Conservation (phyloP, 371 early-diverging fungal species). For the Mortierella sp. region DNA sequence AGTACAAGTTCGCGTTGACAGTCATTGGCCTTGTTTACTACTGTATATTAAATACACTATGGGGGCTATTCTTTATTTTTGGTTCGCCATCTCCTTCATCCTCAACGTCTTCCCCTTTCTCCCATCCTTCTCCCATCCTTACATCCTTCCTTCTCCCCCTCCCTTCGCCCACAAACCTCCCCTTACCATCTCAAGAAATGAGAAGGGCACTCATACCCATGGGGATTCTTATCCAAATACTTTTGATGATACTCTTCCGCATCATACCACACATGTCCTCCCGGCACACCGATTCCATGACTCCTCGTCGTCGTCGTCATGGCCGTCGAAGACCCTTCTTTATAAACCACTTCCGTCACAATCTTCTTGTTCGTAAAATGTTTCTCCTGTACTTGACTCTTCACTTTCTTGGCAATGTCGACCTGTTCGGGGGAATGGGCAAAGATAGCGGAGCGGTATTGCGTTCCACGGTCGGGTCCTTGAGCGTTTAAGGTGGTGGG, state of each 20-base stretch:
- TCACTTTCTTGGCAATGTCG: conserved; percentile 77
- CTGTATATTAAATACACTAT: no score
- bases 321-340: background rate
- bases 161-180: no score
- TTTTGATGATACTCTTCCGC: conserved; percentile 94
- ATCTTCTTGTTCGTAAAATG: conserved; percentile 73
- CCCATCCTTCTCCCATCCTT: no score
- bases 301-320: no score
- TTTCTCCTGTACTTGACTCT: conserved; percentile 71
- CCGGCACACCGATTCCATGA: no score
- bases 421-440: conserved; percentile 83
- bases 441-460: conserved; percentile 93
- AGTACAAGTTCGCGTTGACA: no score
- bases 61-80: no score
- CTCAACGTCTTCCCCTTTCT: no score
- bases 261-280: conserved; percentile 69
- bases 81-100: no score
- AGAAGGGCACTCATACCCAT: conserved; percentile 62
- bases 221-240: conserved; percentile 79
- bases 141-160: no score
- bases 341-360: conserved; percentile 78
- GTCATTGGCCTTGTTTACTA: background rate
- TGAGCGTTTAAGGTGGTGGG: conserved; percentile 69
- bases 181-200: conserved; percentile 30
- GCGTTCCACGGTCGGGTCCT: conserved; percentile 82